phyloP scores from a whole-genome alignment of 306 rosid genomes.

The Argentina anserina region DNA sequence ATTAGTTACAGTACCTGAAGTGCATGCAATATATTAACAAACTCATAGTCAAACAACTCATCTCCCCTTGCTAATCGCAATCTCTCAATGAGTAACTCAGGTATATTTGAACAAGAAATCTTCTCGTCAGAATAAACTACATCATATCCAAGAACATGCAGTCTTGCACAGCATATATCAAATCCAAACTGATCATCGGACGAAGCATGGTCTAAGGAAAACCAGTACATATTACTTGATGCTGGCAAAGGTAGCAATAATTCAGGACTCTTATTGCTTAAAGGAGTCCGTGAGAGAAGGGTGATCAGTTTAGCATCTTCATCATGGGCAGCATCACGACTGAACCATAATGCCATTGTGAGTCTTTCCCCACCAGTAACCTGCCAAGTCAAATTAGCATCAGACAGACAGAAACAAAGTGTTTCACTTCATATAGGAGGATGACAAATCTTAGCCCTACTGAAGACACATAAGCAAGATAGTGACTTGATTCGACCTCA shows the following conservation, averaged over 20 bases:
- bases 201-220: constrained; percentile 55
- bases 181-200: constrained; percentile 47
- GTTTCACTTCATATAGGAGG: background rate
- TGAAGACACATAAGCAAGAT: background rate
- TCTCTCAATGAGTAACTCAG: constrained; percentile 47
- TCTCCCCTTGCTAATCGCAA: constrained; percentile 47
- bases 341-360: constrained; percentile 89
- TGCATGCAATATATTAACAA: constrained; percentile 77
- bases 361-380: constrained; percentile 84
- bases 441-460: background rate
- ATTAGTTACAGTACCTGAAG: constrained; percentile 63
- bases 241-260: constrained; percentile 66
- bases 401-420: constrained; percentile 22
- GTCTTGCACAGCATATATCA: constrained; percentile 83
- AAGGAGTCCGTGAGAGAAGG: constrained; percentile 51
- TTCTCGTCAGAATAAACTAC: constrained; percentile 41
- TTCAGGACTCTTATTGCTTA: constrained; percentile 33
- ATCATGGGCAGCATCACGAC: constrained; percentile 73
- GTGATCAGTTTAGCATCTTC: constrained; percentile 80
- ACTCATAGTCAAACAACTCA: constrained; percentile 55
- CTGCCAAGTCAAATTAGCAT: constrained; percentile 46
- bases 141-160: constrained; percentile 65
- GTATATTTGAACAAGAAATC: constrained; percentile 34
- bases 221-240: constrained; percentile 86
- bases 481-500: constrained; percentile 54